Evolutionary conservation across 441 rosid genomes (phyloP).

Genomic region (Pelargonium australe): DNA sequence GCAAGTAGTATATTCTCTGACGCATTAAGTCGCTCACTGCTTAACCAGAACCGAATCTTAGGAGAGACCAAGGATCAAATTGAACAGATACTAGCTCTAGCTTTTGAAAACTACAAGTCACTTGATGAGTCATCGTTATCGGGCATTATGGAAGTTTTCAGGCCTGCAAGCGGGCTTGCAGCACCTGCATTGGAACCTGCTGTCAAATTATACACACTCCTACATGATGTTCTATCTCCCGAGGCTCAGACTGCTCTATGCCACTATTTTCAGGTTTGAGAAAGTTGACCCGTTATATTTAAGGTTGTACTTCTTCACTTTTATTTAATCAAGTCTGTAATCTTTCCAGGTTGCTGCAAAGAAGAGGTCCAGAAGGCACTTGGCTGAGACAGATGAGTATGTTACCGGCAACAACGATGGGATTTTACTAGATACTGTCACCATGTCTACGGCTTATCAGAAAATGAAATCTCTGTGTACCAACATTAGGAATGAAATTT

Average conservation of each 20-base stretch:
- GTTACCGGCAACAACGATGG: slow-evolving; percentile 56
- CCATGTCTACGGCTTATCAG: slow-evolving; percentile 79
- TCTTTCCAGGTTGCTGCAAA: slow-evolving; percentile 69
- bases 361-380: slow-evolving; percentile 80
- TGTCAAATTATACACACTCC: slow-evolving; percentile 80
- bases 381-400: slow-evolving; percentile 90
- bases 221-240: slow-evolving; percentile 86
- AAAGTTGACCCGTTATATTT: slow-evolving; percentile 13
- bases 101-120: slow-evolving; percentile 87
- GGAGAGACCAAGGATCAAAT: slow-evolving; percentile 94
- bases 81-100: slow-evolving; percentile 78
- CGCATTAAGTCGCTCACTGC: slow-evolving; percentile 15
- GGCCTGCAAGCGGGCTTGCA: slow-evolving; percentile 74
- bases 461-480: slow-evolving; percentile 78
- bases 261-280: slow-evolving; percentile 81
- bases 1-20: slow-evolving; percentile 12
- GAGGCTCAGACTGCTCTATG: slow-evolving; percentile 83
- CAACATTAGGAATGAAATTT: slow-evolving; percentile 76
- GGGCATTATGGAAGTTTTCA: slow-evolving; percentile 69
- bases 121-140: slow-evolving; percentile 80
- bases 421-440: slow-evolving; percentile 53
- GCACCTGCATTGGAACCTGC: slow-evolving; percentile 89
- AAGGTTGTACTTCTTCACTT: neutral
- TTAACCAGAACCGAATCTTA: slow-evolving; percentile 75
- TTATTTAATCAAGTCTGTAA: slow-evolving; percentile 15